A percentile compares a stretch with the other conserved stretches of the same genome.
phyloP scores from a whole-genome alignment of 805 yeast species.

The Wickerhamomyces sydowiorum region DNA sequence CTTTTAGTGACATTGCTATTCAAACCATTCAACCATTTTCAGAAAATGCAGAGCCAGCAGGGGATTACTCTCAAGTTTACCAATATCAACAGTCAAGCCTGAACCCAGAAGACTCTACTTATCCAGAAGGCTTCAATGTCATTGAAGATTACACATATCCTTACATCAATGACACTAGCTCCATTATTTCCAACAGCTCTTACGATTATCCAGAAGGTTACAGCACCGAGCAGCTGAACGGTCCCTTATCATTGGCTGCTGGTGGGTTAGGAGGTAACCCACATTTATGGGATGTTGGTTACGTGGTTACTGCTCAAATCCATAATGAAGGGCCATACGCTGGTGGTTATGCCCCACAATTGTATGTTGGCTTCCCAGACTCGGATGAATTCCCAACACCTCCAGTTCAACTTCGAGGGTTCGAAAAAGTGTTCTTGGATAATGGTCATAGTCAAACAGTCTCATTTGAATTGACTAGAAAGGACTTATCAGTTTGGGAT shows the following conservation, averaged over 20 bases:
- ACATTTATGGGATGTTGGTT: conserved; percentile 46
- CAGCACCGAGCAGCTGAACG: conserved; percentile 17
- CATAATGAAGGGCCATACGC: conserved; percentile 38
- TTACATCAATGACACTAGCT: conserved; percentile 26
- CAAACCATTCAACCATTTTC: conserved; percentile 32
- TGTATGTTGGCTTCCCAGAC: conserved; percentile 44
- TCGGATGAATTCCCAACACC: conserved; percentile 32
- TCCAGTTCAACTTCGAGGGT: conserved; percentile 49
- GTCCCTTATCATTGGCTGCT: conserved; percentile 21
- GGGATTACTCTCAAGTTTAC: conserved; percentile 33
- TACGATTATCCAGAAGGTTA: conserved; percentile 28
- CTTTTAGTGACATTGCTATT: conserved; percentile 27
- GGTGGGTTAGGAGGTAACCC: conserved; percentile 56
- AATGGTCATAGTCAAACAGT: conserved; percentile 32
- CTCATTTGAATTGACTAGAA: conserved; percentile 36
- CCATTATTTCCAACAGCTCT: conserved; percentile 10
- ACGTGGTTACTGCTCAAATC: conserved; percentile 37
- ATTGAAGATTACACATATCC: conserved; percentile 47
- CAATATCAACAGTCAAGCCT: conserved; percentile 34
- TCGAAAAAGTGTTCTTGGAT: conserved; percentile 42
- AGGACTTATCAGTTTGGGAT: conserved; percentile 53
- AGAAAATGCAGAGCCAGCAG: conserved; percentile 35
- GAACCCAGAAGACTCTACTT: conserved; percentile 42
- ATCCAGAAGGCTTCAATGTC: conserved; percentile 43
- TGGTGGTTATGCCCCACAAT: conserved; percentile 46